phyloP scores from a whole-genome alignment of 192 early-diverging fungal genomes.

The Diversispora epigaea region DNA sequence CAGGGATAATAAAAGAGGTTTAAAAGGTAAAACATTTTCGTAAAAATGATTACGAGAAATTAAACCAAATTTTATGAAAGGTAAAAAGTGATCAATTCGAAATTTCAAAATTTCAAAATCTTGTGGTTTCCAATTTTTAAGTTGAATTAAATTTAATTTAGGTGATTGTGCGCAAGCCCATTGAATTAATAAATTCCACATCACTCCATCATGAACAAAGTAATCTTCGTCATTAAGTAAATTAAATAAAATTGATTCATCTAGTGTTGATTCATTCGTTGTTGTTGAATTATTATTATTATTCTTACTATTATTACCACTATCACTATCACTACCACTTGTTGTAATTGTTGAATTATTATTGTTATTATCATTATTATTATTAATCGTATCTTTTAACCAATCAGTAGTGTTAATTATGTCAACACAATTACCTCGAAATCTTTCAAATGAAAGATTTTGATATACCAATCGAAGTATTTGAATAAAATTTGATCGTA shows the following conservation, averaged over 20 bases:
- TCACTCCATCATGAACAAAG: conserved; percentile 1
- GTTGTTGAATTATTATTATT: too few relatives aligned
- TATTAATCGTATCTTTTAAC: background rate
- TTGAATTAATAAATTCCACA: conserved; percentile 17
- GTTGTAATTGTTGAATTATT: too few relatives aligned
- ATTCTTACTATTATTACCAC: too few relatives aligned
- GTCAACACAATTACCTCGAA: conserved; percentile 8
- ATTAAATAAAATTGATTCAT: conserved; percentile 12
- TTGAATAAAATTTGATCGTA: conserved; percentile 1
- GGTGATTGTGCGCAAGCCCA: background rate
- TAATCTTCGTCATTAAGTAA: conserved; percentile 7
- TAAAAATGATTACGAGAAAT: conserved; percentile 28
- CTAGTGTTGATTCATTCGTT: background rate
- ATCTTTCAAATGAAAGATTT: conserved; percentile 4
- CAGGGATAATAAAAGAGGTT: background rate
- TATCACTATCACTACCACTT: too few relatives aligned
- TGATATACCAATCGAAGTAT: conserved; percentile 15
- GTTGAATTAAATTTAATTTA: background rate
- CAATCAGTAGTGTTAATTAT: conserved; percentile 19
- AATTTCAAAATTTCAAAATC: conserved; percentile 6
- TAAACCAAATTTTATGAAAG: background rate
- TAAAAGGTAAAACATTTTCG: conserved; percentile 10
- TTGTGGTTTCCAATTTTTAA: background rate
- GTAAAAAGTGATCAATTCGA: conserved; percentile 4
- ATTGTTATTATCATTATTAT: too few relatives aligned